Conservation (phyloP, 371 early-diverging fungal genomes). For the Mucor mucedo region DNA sequence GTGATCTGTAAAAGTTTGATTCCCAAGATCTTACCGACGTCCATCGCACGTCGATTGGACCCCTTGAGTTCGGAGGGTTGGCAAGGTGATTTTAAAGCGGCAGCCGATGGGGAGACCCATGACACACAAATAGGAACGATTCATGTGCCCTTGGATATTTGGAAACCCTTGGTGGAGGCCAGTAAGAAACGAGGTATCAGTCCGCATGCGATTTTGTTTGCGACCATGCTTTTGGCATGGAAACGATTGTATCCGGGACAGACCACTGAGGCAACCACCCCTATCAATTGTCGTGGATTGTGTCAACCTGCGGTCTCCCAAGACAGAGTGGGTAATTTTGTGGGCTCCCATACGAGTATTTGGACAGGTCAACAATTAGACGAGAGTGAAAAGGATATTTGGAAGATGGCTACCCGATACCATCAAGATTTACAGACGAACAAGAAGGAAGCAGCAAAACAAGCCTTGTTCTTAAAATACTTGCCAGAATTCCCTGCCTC, state of each 20-base stretch:
- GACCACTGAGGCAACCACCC: constrained; percentile 28
- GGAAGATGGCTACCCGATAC: constrained; percentile 37
- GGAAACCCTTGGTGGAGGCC: constrained; percentile 23
- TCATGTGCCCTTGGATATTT: constrained; percentile 15
- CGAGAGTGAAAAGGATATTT: constrained; percentile 19
- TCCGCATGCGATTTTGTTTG: constrained; percentile 39
- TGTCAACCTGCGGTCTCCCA: constrained; percentile 39
- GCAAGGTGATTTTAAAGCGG: constrained; percentile 37
- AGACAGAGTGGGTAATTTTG: constrained; percentile 47
- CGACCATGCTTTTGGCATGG: constrained; percentile 33
- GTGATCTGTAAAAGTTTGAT: constrained; percentile 7
- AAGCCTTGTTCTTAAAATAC: constrained; percentile 24
- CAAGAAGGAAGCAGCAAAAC: constrained; percentile 26
- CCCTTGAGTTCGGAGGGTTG: constrained; percentile 27
- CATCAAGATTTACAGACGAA: constrained; percentile 19
- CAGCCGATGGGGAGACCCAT: constrained; percentile 28
- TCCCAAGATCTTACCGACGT: constrained; percentile 22
- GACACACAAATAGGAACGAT: constrained; percentile 24
- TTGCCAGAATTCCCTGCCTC: constrained; percentile 37
- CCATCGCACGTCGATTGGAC: constrained; percentile 11
- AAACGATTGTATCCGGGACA: constrained; percentile 27
- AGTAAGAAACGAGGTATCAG: constrained; percentile 32
- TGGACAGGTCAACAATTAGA: constrained; percentile 23
- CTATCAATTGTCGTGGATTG: constrained; percentile 41
- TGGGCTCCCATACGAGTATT: constrained; percentile 30